Conservation (phyloP, 2,329 filamentous ascomycete species). For the Nannizzia gypsea region DNA sequence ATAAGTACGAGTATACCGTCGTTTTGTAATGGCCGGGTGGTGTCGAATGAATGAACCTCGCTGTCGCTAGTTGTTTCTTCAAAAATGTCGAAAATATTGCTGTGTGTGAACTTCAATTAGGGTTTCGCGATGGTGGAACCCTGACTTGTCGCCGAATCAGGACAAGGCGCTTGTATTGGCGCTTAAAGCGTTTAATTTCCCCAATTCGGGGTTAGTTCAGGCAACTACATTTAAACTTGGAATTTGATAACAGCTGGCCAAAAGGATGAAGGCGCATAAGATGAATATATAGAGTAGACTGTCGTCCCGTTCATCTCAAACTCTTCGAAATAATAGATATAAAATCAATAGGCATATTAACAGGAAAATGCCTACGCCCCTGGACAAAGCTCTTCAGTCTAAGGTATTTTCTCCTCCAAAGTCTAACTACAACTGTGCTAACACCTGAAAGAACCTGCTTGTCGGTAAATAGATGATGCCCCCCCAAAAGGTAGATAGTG, state of each 20-base stretch:
- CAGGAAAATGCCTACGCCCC: conserved; percentile 54
- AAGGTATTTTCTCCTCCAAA: conserved; percentile 40
- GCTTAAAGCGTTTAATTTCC: neutral
- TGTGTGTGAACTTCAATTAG: conserved; percentile 18
- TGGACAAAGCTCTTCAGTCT: conserved; percentile 58
- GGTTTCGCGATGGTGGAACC: conserved; percentile 16
- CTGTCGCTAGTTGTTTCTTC: conserved; percentile 7
- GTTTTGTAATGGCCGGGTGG: neutral
- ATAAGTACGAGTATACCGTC: conserved; percentile 2
- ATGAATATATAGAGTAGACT: neutral
- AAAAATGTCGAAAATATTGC: conserved; percentile 5
- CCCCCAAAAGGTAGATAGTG: neutral
- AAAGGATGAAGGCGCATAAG: neutral
- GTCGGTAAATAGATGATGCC: conserved; percentile 42
- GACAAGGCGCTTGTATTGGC: neutral
- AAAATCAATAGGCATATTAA: neutral
- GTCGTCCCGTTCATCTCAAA: neutral
- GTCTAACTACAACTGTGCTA: conserved; percentile 9
- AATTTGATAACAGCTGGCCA: neutral
- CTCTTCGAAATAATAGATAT: neutral
- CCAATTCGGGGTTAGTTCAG: neutral
- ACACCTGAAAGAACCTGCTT: conserved; percentile 49
- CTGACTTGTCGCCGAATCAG: conserved; percentile 10
- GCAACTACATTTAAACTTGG: conserved; percentile 10
- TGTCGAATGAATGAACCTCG: conserved; percentile 14